Evolutionary conservation across 2,329 filamentous ascomycete species (phyloP).

Genomic region (Aureobasidium namibiae): DNA sequence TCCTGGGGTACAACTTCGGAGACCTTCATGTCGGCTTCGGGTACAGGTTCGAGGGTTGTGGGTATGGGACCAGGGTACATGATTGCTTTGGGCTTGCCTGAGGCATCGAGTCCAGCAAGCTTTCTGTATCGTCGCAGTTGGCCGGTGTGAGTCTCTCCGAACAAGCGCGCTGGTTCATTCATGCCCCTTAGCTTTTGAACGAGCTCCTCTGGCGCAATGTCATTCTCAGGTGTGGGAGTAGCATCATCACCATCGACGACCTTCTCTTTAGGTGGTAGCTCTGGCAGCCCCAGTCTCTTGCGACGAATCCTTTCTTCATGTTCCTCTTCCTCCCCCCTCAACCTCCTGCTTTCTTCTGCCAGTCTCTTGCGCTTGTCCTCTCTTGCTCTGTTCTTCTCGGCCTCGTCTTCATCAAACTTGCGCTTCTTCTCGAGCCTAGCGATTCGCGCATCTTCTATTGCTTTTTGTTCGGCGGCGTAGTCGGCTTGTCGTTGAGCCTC

Average conservation of each 20-base stretch:
- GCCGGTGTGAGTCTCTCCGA: conserved; percentile 69
- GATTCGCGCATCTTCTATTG: conserved; percentile 61
- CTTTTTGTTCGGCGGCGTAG: conserved; percentile 75
- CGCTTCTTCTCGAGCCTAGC: conserved; percentile 69
- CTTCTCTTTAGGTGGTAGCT: conserved; percentile 48
- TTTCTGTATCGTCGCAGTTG: conserved; percentile 64
- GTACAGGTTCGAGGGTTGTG: conserved; percentile 69
- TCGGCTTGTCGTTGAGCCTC: conserved; percentile 73
- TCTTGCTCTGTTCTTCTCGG: conserved; percentile 56
- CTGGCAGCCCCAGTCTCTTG: conserved; percentile 72
- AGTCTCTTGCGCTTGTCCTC: conserved; percentile 76
- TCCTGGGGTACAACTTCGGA: conserved; percentile 54
- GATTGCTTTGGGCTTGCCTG: conserved; percentile 21
- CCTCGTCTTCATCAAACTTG: conserved; percentile 80
- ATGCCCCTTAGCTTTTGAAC: conserved; percentile 58
- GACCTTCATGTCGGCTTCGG: conserved; percentile 85
- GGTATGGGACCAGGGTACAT: conserved; percentile 74
- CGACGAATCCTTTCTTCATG: conserved; percentile 65
- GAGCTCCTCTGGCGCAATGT: conserved; percentile 65
- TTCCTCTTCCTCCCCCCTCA: conserved; percentile 63
- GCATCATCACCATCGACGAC: conserved; percentile 33
- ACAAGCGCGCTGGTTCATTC: conserved; percentile 65
- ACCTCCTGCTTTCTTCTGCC: conserved; percentile 67
- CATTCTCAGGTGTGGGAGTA: conserved; percentile 28
- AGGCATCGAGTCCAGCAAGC: conserved; percentile 31